These are phyloP conservation scores for Lipomyces sp. DNA, from an alignment of 805 yeast genomes.

Conservation along the genomic window DNA sequence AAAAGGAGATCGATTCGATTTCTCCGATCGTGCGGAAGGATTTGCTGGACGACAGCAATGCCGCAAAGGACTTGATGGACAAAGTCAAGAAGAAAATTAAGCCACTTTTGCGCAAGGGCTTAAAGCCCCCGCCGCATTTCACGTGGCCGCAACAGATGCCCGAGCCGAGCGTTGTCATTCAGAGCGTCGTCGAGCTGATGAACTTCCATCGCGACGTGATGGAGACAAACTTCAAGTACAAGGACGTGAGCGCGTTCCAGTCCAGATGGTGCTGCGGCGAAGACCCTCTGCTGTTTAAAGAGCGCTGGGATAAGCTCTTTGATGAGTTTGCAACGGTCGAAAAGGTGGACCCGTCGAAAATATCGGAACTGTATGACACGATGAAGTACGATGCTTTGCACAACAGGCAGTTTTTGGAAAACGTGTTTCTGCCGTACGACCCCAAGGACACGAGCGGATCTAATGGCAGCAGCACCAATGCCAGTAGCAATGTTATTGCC, in stretches of 20 bases:
- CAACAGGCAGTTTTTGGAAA: constrained; percentile 81
- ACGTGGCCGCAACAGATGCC: constrained; percentile 99
- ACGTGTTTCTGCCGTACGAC: constrained; percentile 67
- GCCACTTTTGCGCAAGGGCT: constrained; percentile 90
- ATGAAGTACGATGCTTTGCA: constrained; percentile 98
- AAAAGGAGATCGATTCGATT: constrained; percentile 69
- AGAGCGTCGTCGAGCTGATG: constrained; percentile 93
- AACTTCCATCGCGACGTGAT: constrained; percentile 80
- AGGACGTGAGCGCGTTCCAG: constrained; percentile 67
- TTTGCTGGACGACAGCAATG: constrained; percentile 90
- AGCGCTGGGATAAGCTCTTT: constrained; percentile 95
- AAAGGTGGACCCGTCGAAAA: constrained; percentile 95
- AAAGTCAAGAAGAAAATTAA: constrained; percentile 94
- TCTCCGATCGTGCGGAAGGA: constrained; percentile 82
- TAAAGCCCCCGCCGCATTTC: constrained; percentile 94
- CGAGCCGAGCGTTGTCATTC: constrained; percentile 90
- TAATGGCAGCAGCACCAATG: background rate
- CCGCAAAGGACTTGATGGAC: constrained; percentile 97
- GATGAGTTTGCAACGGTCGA: constrained; percentile 89
- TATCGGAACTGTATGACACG: constrained; percentile 93
- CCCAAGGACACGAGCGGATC: constrained; percentile 36
- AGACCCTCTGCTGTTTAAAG: constrained; percentile 83
- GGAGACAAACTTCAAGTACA: constrained; percentile 70
- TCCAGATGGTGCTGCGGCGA: constrained; percentile 94
- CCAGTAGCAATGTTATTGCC: background rate